Percentiles rank a stretch among this genome's conserved stretches.
Conservation (phyloP, 169 alveolate species). For the Plasmodium ovale region DNA sequence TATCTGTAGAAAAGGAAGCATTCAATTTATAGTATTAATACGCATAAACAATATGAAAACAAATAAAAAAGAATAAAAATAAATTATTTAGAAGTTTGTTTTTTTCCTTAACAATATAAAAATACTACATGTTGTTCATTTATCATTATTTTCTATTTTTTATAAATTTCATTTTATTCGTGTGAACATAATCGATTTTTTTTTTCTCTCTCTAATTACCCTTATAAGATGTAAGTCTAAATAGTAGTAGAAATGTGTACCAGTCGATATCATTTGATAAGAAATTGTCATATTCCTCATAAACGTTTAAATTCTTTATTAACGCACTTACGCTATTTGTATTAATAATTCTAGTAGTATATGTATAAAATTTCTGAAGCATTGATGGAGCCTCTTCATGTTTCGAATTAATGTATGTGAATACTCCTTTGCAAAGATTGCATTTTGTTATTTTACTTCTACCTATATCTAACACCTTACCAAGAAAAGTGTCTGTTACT, state of each 20-base stretch:
- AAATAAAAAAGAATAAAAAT: neutral
- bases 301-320: conserved; percentile 15
- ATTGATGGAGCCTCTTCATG: conserved; percentile 8
- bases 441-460: conserved; percentile 7
- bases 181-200: neutral
- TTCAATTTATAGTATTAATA: neutral
- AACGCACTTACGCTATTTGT: neutral
- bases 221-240: conserved; percentile 24
- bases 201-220: conserved; percentile 17
- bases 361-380: conserved; percentile 35
- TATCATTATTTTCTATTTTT: neutral
- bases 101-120: neutral
- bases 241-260: conserved; percentile 38
- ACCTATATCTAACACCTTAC: too few relatives aligned
- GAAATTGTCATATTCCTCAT: conserved; percentile 43
- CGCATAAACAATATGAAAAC: neutral
- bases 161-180: neutral
- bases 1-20: conserved; percentile 10
- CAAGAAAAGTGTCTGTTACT: too few relatives aligned
- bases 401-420: conserved; percentile 23
- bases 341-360: conserved; percentile 11
- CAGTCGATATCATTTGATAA: conserved; percentile 46
- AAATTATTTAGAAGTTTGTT: neutral
- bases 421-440: conserved; percentile 46
- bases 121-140: conserved; percentile 2